Evolutionary conservation across 495 filamentous ascomycete genomes (phyloP), one percentile per base, ranked within the genome.

Genomic region (Terfezia claveryi): DNA sequence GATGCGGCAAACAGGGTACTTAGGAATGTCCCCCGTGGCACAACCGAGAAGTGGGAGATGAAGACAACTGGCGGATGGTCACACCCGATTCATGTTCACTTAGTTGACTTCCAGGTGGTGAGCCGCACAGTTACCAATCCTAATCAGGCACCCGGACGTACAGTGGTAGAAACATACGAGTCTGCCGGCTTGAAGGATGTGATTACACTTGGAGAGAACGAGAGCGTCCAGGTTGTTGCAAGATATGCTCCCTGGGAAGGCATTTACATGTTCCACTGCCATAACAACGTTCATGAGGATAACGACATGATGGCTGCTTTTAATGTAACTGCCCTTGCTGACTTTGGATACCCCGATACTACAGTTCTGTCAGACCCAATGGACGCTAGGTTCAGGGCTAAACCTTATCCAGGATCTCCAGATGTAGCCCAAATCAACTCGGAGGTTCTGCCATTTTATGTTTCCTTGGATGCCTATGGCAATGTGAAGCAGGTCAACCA

Each of bases 191-290:
- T 76, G 44, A 80, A 79, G 58, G 76, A 79, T 53, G 71, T 77
- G 16, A 72, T 75, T 23, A 70, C 68, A 54, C 60, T 79, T 1
- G 73, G 65, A 0, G 32, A 51, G 9, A 61, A 63, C 23, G 62
- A 64, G 56, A 52, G 53, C 8, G 62, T 64, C 23, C 57, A 55
- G 8, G 61, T 64, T 1, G 63, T 68, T 0, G 65, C 63, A 5
- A 64, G 60, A 58, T 77, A 79, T 59, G 70, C 68, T 2, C 75
- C 75, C 0, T 78, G 72, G 71, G 69, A 72, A 10, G 75, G 75
- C 5, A 63, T 77, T 10, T 78, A 78, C 67, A 77, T 76, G 75
- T 74, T 73, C 58, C 72, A 74, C 55, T 75, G 73, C 67, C 76
- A 57, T 38, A 57, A 57, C 44, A 46, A 23, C n/a, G 50, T 57